Percentiles rank a stretch among this genome's conserved stretches.
Evolutionary conservation across 2,329 filamentous ascomycete species (phyloP).

Genomic region (Botrytis cinerea): DNA sequence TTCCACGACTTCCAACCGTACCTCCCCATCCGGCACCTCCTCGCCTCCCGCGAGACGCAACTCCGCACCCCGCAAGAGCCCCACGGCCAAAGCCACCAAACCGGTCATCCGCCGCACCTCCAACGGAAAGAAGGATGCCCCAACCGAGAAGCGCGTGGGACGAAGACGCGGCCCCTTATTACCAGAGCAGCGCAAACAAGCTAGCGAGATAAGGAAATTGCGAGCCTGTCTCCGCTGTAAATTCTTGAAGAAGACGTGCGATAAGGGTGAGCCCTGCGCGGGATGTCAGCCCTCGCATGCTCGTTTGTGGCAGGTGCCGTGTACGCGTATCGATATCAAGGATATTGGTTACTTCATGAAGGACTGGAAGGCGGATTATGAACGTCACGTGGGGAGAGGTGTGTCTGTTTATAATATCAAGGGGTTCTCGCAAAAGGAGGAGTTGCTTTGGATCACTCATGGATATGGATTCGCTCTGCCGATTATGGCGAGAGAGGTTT

Average conservation of each 20-base stretch:
- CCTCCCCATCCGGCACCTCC: conserved; percentile 59
- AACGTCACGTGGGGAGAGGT: conserved; percentile 81
- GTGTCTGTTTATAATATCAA: conserved; percentile 96
- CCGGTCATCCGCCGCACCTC: conserved; percentile 78
- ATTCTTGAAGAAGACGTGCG: conserved; percentile 98
- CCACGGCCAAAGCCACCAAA: conserved; percentile 74
- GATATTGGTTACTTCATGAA: conserved; percentile 99
- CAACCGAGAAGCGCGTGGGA: conserved; percentile 85
- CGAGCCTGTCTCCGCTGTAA: conserved; percentile 94
- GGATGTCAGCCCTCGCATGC: conserved; percentile 96
- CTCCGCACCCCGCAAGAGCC: conserved; percentile 65
- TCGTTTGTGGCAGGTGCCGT: conserved; percentile 94
- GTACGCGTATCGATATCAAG: conserved; percentile 97
- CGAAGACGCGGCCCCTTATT: conserved; percentile 85
- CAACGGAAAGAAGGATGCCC: conserved; percentile 77
- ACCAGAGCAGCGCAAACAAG: conserved; percentile 93
- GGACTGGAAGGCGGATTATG: conserved; percentile 97
- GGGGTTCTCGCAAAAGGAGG: conserved; percentile 69
- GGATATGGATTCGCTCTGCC: conserved; percentile 92
- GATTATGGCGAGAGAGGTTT: conserved; percentile 91
- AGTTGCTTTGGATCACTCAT: conserved; percentile 87
- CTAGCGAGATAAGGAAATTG: conserved; percentile 93
- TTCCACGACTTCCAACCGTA: conserved; percentile 55
- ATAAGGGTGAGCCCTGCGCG: conserved; percentile 94
- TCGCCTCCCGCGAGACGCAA: conserved; percentile 68